Conservation (phyloP, 164 flowering plant genomes). For the Tinospora cordifolia region DNA sequence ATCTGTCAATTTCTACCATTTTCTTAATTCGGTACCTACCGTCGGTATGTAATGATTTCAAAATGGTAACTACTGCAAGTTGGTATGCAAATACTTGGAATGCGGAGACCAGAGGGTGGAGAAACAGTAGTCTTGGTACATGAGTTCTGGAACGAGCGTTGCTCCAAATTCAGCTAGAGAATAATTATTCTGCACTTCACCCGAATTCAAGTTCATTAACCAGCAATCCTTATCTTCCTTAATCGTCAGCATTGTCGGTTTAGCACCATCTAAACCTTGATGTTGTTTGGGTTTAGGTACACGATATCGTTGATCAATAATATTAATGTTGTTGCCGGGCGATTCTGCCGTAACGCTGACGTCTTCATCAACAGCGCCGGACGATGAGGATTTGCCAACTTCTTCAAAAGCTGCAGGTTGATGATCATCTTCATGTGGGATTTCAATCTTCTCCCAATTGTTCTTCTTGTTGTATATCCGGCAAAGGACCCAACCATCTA, state of each 20-base stretch:
- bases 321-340: conserved; percentile 5
- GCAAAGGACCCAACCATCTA: conserved; percentile 23
- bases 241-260: neutral
- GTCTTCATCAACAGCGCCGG: neutral
- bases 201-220: conserved; percentile 13
- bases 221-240: conserved; percentile 15
- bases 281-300: neutral
- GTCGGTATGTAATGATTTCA: neutral
- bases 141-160: conserved; percentile 8
- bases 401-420: neutral
- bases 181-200: conserved; percentile 11
- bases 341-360: neutral
- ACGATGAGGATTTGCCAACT: neutral
- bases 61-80: conserved; percentile 6
- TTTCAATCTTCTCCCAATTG: conserved; percentile 2
- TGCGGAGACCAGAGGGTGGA: conserved; percentile 13
- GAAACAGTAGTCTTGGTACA: conserved; percentile 10
- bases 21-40: too few species aligned
- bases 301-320: neutral
- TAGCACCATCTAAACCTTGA: neutral
- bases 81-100: conserved; percentile 8
- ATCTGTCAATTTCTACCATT: too few species aligned
- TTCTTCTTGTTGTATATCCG: conserved; percentile 18
- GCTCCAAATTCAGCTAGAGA: conserved; percentile 13
- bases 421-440: neutral